Evolutionary conservation across 352 stramenopile species (phyloP).

Genomic region (Globisporangium nunn): DNA sequence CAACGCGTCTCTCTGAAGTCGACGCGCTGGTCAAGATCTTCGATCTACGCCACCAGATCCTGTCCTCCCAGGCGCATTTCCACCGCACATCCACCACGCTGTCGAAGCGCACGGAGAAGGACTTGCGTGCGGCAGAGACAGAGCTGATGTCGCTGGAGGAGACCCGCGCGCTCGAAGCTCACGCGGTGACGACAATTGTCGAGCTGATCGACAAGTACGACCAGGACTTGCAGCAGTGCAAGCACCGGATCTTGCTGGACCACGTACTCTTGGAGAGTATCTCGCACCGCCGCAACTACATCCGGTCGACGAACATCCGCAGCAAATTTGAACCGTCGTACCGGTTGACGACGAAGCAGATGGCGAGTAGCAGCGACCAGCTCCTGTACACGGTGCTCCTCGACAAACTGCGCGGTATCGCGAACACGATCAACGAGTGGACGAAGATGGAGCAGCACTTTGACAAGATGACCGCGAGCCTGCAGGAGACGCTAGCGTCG

Average conservation of each 20-base stretch:
- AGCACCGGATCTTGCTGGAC: slow-evolving; percentile 47
- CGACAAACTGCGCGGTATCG: slow-evolving; percentile 58
- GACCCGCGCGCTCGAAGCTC: slow-evolving; percentile 28
- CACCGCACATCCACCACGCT: slow-evolving; percentile 47
- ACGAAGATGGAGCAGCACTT: slow-evolving; percentile 68
- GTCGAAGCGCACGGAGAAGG: slow-evolving; percentile 46
- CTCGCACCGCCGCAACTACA: slow-evolving; percentile 52
- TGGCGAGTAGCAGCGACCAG: slow-evolving; percentile 64
- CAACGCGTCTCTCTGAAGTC: slow-evolving; percentile 35
- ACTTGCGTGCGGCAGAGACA: slow-evolving; percentile 37
- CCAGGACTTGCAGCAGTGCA: slow-evolving; percentile 38
- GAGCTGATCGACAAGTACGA: slow-evolving; percentile 52
- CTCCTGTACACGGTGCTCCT: slow-evolving; percentile 65
- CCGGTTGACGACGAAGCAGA: slow-evolving; percentile 52
- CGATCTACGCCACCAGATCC: slow-evolving; percentile 65
- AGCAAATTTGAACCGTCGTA: slow-evolving; percentile 65
- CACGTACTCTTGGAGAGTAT: slow-evolving; percentile 61
- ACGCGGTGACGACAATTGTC: slow-evolving; percentile 38
- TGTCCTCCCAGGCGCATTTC: slow-evolving; percentile 62
- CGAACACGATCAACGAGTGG: slow-evolving; percentile 62
- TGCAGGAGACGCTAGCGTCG: slow-evolving; percentile 37
- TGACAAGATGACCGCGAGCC: slow-evolving; percentile 45
- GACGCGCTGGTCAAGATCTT: slow-evolving; percentile 67
- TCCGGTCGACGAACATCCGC: slow-evolving; percentile 56
- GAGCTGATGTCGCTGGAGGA: slow-evolving; percentile 63